phyloP scores from a whole-genome alignment of 306 rosid species.

The Prinsepia uniflora region DNA sequence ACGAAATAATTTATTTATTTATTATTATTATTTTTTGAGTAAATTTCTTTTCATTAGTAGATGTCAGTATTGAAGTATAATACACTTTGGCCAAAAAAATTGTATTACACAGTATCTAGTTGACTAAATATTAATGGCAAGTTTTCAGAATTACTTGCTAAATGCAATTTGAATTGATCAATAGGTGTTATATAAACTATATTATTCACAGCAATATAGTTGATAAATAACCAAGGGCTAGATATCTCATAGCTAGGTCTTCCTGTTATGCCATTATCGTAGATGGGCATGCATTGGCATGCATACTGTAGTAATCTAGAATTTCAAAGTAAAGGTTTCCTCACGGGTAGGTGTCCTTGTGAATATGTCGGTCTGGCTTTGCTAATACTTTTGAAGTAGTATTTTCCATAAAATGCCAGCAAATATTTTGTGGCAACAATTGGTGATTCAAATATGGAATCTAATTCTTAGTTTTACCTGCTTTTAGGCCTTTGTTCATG shows the following conservation, averaged over 20 bases:
- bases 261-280: neutral
- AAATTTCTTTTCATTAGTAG: too few species aligned
- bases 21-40: neutral
- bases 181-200: neutral
- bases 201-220: neutral
- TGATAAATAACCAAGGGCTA: neutral
- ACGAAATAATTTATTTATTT: constrained; percentile 4
- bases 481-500: constrained; percentile 93
- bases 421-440: neutral
- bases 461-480: constrained; percentile 7
- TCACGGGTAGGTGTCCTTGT: neutral
- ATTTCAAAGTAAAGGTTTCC: neutral
- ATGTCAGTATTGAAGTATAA: too few species aligned
- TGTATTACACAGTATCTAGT: neutral
- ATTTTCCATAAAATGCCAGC: neutral
- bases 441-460: neutral
- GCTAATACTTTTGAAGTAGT: neutral
- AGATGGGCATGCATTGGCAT: neutral
- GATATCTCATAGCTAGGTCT: neutral
- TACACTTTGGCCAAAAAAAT: too few species aligned
- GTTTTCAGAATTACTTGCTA: neutral
- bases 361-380: neutral
- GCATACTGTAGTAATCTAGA: neutral
- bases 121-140: neutral
- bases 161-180: neutral